Percentiles rank a stretch among this genome's conserved stretches.
phyloP scores from a whole-genome alignment of 352 stramenopile species.

The Globisporangium cystogenes region DNA sequence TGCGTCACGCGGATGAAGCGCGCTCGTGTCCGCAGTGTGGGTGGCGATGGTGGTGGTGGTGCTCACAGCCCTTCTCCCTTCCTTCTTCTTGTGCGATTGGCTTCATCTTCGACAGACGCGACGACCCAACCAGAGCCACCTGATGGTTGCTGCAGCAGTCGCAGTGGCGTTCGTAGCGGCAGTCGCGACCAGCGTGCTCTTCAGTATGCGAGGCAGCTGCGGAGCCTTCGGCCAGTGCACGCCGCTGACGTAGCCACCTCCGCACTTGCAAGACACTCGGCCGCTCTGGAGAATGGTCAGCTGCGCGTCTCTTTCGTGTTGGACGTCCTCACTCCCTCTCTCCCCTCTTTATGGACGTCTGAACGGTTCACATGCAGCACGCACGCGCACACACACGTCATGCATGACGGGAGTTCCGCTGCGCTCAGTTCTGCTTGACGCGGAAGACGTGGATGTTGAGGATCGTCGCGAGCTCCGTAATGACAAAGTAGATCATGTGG shows the following conservation, averaged over 20 bases:
- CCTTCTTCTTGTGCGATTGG: constrained; percentile 9
- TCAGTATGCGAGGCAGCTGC: constrained; percentile 3
- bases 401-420: neutral
- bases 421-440: constrained; percentile 59
- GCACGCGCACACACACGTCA: neutral
- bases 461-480: constrained; percentile 66
- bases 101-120: too few species aligned
- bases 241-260: constrained; percentile 8
- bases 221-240: constrained; percentile 8
- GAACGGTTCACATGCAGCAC: neutral
- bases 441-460: constrained; percentile 81
- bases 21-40: neutral
- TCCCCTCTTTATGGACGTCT: neutral
- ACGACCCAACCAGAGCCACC: constrained; percentile 19
- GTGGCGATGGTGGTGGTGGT: too few species aligned
- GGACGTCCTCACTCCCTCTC: neutral
- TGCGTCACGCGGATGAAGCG: neutral
- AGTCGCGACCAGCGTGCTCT: neutral
- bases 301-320: neutral
- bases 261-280: neutral
- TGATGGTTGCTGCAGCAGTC: constrained; percentile 13
- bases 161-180: neutral
- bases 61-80: neutral
- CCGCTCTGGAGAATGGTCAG: neutral
- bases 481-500: constrained; percentile 84